These are phyloP conservation scores for Penicillium sp. DNA, from an alignment of 2,329 filamentous ascomycete genomes.

Conservation along the genomic window DNA sequence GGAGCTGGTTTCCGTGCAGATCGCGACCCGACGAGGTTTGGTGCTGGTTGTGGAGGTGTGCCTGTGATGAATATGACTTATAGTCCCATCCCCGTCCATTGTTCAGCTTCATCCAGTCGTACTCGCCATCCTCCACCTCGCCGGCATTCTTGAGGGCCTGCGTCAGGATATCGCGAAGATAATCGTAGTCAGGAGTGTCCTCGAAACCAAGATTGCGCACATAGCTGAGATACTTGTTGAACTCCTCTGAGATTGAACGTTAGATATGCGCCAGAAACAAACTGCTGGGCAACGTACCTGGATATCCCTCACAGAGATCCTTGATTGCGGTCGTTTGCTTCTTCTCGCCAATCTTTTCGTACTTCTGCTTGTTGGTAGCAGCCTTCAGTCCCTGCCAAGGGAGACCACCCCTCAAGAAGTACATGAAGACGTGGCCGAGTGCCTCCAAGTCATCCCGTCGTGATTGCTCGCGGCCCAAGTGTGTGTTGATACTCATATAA, in stretches of 20 bases:
- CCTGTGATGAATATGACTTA: slow-evolving; percentile 66
- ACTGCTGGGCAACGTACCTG: slow-evolving; percentile 52
- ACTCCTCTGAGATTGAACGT: slow-evolving; percentile 65
- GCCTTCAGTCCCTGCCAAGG: slow-evolving; percentile 68
- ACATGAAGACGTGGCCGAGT: slow-evolving; percentile 67
- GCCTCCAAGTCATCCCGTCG: slow-evolving; percentile 94
- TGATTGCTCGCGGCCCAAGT: slow-evolving; percentile 93
- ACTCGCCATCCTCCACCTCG: slow-evolving; percentile 95
- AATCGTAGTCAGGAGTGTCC: slow-evolving; percentile 97
- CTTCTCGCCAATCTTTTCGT: slow-evolving; percentile 99
- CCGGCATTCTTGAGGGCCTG: slow-evolving; percentile 91
- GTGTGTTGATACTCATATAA: slow-evolving; percentile 99
- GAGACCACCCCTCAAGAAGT: slow-evolving; percentile 64
- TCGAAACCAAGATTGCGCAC: slow-evolving; percentile 98
- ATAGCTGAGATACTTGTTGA: slow-evolving; percentile 95
- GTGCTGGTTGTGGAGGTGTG: slow-evolving; percentile 73
- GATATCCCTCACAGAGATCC: slow-evolving; percentile 93
- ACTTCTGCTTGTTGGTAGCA: slow-evolving; percentile 87
- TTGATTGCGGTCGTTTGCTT: slow-evolving; percentile 98
- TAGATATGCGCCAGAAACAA: slow-evolving; percentile 5
- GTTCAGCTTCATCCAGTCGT: slow-evolving; percentile 99
- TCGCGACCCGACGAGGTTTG: slow-evolving; percentile 83
- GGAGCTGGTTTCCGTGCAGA: slow-evolving; percentile 66
- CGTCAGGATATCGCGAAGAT: slow-evolving; percentile 92
- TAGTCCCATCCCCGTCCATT: slow-evolving; percentile 91